Conservation (phyloP, 192 early-diverging fungal species). For the Coemansia sp. region DNA sequence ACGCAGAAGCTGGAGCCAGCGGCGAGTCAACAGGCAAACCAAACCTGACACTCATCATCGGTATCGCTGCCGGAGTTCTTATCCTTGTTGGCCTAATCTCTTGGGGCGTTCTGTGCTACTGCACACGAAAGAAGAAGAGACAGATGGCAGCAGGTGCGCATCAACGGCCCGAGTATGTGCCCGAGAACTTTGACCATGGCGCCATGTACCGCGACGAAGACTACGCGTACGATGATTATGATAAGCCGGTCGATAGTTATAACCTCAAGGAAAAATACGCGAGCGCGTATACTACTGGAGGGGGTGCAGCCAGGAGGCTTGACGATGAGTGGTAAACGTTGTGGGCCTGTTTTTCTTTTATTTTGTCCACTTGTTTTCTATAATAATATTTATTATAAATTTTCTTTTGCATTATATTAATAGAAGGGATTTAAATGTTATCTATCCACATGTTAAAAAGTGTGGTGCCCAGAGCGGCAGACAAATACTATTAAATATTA, state of each 20-base stretch:
- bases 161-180: neutral
- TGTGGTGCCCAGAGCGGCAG: no score
- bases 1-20: neutral
- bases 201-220: neutral
- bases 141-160: neutral
- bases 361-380: neutral
- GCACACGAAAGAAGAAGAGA: conserved; percentile 21
- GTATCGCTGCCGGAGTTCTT: conserved; percentile 8
- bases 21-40: neutral
- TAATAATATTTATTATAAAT: conserved; percentile 2
- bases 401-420: no score
- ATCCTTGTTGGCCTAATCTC: conserved; percentile 23
- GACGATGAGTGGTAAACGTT: neutral
- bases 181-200: neutral
- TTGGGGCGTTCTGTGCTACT: conserved; percentile 24
- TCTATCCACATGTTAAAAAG: no score
- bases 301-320: neutral
- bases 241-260: neutral
- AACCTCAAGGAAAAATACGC: neutral
- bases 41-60: conserved; percentile 10
- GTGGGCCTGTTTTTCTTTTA: neutral
- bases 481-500: no score
- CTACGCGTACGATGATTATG: neutral
- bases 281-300: neutral
- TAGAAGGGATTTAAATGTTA: no score